phyloP scores from a whole-genome alignment of 1,284 basidiomycete genomes.

The Boletus sp. region DNA sequence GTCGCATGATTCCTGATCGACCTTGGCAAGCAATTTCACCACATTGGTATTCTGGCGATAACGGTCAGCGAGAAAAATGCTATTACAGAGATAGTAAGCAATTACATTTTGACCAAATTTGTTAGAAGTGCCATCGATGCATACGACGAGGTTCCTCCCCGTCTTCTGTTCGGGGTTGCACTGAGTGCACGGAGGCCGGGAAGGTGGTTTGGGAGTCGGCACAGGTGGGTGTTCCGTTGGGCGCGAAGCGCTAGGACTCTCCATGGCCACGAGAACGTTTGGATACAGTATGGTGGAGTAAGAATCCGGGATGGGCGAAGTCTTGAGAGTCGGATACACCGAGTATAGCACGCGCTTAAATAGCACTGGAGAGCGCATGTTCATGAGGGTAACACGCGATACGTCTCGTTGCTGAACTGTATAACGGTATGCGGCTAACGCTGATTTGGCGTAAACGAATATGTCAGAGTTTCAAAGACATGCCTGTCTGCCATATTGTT shows the following conservation, averaged over 20 bases:
- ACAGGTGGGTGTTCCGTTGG: not conserved
- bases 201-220: not conserved
- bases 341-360: too few relatives aligned
- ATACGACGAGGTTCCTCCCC: constrained; percentile 20
- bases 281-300: not conserved
- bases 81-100: not conserved
- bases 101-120: constrained; percentile 28
- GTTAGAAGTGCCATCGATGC: constrained; percentile 31
- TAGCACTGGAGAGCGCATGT: not conserved
- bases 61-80: constrained; percentile 5
- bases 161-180: too few relatives aligned
- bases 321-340: not conserved
- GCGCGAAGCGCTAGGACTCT: not conserved
- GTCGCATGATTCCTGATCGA: constrained; percentile 17
- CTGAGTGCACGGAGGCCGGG: not conserved
- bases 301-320: not conserved
- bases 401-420: not conserved
- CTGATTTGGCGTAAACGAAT: too few relatives aligned
- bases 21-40: constrained; percentile 30
- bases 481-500: too few relatives aligned
- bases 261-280: not conserved
- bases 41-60: constrained; percentile 35
- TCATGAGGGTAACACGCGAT: not conserved
- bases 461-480: too few relatives aligned
- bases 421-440: too few relatives aligned